phyloP scores from a whole-genome alignment of 2,329 filamentous ascomycete species.

The Penicillium sp. region DNA sequence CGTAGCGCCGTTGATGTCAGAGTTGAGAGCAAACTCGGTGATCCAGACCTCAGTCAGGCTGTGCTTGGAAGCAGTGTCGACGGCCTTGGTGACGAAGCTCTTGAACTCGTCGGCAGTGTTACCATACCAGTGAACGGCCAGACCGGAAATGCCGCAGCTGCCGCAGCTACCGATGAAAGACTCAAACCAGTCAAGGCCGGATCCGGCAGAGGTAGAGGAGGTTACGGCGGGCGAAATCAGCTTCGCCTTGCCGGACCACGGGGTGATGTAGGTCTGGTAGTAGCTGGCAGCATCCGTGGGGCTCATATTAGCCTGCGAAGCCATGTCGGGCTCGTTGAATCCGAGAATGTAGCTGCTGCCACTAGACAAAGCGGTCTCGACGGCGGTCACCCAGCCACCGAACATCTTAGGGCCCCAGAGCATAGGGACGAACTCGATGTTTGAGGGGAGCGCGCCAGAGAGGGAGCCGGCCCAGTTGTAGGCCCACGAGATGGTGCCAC shows the following conservation, averaged over 20 bases:
- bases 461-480: conserved; percentile 45
- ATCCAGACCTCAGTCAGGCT: conserved; percentile 45
- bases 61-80: conserved; percentile 33
- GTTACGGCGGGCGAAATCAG: conserved; percentile 44
- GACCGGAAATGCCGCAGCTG: conserved; percentile 41
- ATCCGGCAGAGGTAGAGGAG: conserved; percentile 32
- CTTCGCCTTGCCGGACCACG: conserved; percentile 35
- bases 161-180: conserved; percentile 40
- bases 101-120: conserved; percentile 37
- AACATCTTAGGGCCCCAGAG: conserved; percentile 44
- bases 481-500: conserved; percentile 39
- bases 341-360: conserved; percentile 41
- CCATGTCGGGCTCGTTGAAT: conserved; percentile 49
- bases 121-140: conserved; percentile 49
- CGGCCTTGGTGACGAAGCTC: conserved; percentile 37
- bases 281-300: conserved; percentile 36
- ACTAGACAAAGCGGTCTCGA: conserved; percentile 34
- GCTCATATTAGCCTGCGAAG: conserved; percentile 39
- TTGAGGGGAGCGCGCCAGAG: conserved; percentile 31
- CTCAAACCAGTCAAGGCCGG: conserved; percentile 43
- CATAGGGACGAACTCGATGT: conserved; percentile 47
- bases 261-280: conserved; percentile 42
- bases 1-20: conserved; percentile 25
- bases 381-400: conserved; percentile 34
- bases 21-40: conserved; percentile 44